A percentile compares a stretch with the other conserved stretches of the same genome.
These are phyloP conservation scores for Candida stauntonica DNA, from an alignment of 805 yeast species.

Conservation along the genomic window DNA sequence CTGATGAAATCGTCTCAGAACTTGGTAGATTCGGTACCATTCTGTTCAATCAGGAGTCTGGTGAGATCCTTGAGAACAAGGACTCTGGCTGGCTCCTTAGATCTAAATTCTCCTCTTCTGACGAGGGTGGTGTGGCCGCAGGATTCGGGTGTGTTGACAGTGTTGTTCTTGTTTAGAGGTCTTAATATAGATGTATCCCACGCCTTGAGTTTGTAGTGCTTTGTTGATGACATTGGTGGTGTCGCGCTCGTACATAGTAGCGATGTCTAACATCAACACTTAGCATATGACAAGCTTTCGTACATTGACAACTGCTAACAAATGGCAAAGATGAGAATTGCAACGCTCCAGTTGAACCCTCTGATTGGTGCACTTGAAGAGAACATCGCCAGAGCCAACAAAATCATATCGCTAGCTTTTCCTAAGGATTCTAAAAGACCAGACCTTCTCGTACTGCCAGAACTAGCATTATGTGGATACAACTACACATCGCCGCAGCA, in stretches of 20 bases:
- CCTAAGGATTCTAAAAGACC: conserved; percentile 30
- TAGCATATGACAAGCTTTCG: no score
- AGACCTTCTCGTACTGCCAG: conserved; percentile 79
- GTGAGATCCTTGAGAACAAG: conserved; percentile 55
- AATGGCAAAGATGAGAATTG: conserved; percentile 42
- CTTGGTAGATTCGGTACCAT: conserved; percentile 87
- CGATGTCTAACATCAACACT: no score
- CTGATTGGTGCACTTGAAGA: conserved; percentile 52
- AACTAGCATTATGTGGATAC: conserved; percentile 81
- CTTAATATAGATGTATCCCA: no score
- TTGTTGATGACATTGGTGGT: no score
- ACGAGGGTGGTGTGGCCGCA: conserved; percentile 99
- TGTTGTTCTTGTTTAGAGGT: conserved; percentile 46
- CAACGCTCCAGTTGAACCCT: conserved; percentile 67
- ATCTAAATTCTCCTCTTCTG: conserved; percentile 79
- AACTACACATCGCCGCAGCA: conserved; percentile 49
- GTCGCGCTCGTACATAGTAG: no score
- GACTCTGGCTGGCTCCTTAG: conserved; percentile 83
- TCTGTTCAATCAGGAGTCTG: conserved; percentile 62
- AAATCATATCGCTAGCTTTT: conserved; percentile 20
- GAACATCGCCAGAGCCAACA: conserved; percentile 46
- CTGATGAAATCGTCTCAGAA: conserved; percentile 84
- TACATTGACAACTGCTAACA: no score
- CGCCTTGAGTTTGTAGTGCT: no score
- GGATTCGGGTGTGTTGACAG: conserved; percentile 97